These are phyloP conservation scores for Hanseniaspora taiwanica DNA, from an alignment of 805 yeast genomes.

Conservation along the genomic window DNA sequence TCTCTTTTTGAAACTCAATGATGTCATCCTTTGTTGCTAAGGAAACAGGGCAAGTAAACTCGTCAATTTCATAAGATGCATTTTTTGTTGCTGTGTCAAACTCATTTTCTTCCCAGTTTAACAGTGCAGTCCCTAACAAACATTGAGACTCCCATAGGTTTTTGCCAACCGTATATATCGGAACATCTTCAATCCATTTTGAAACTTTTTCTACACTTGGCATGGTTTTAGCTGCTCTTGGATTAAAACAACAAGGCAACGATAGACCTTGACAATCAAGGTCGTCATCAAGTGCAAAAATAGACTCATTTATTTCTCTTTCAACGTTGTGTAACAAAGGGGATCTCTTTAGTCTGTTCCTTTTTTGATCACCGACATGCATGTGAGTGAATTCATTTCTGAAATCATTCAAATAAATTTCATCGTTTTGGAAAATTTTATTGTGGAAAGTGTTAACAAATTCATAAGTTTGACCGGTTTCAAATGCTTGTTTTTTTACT, in stretches of 20 bases:
- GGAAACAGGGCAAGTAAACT: slow-evolving; percentile 1
- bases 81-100: slow-evolving; percentile 11
- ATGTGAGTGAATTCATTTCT: too few relatives aligned
- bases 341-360: too few relatives aligned
- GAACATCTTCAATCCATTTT: slow-evolving; percentile 49
- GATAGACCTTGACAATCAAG: background rate
- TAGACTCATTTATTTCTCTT: too few relatives aligned
- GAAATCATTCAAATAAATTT: too few relatives aligned
- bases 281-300: background rate
- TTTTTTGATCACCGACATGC: too few relatives aligned
- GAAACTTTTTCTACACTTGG: slow-evolving; percentile 50
- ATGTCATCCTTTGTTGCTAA: slow-evolving; percentile 13
- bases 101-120: slow-evolving; percentile 24
- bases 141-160: slow-evolving; percentile 13
- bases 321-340: too few relatives aligned
- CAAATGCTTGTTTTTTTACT: too few relatives aligned
- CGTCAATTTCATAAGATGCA: slow-evolving; percentile 5
- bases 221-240: slow-evolving; percentile 52
- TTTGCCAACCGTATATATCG: slow-evolving; percentile 11
- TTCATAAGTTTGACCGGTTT: too few relatives aligned
- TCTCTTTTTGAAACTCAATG: slow-evolving; percentile 14
- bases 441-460: too few relatives aligned
- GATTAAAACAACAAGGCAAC: slow-evolving; percentile 43
- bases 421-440: too few relatives aligned
- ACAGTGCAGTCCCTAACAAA: slow-evolving; percentile 13